phyloP scores from a whole-genome alignment of 352 stramenopile species.

The Globisporangium spiculum region DNA sequence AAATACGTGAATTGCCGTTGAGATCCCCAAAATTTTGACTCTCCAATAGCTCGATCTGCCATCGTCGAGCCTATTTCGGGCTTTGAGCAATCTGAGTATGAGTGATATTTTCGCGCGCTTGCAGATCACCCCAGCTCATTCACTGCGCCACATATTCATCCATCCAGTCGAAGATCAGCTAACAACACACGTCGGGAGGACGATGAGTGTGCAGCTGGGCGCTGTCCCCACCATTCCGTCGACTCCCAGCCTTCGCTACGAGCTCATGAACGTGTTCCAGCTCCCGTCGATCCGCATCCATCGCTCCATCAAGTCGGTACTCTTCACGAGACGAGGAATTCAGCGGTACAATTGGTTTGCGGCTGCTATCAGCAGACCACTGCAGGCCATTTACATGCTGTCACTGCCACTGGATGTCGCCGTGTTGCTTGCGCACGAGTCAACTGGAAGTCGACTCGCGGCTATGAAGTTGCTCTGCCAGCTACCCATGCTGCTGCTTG shows the following conservation, averaged over 20 bases:
- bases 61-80: too few relatives aligned
- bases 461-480: not conserved
- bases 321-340: not conserved
- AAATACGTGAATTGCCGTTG: too few relatives aligned
- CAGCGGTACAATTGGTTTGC: not conserved
- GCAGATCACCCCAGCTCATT: too few relatives aligned
- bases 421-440: not conserved
- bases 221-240: not conserved
- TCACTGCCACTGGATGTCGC: not conserved
- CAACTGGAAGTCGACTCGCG: not conserved
- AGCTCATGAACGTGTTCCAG: not conserved
- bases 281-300: not conserved
- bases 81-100: too few relatives aligned
- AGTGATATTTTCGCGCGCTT: too few relatives aligned
- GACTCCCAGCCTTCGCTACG: not conserved
- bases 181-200: not conserved
- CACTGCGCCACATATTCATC: too few relatives aligned
- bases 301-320: slow-evolving; percentile 4
- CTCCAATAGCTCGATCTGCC: too few relatives aligned
- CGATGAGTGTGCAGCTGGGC: not conserved
- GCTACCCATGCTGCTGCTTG: slow-evolving; percentile 1
- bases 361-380: not conserved
- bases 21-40: too few relatives aligned
- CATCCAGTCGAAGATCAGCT: too few relatives aligned
- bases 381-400: not conserved